Conservation (phyloP, 2,329 filamentous ascomycete species). For the Scortechinia acanthostroma region DNA sequence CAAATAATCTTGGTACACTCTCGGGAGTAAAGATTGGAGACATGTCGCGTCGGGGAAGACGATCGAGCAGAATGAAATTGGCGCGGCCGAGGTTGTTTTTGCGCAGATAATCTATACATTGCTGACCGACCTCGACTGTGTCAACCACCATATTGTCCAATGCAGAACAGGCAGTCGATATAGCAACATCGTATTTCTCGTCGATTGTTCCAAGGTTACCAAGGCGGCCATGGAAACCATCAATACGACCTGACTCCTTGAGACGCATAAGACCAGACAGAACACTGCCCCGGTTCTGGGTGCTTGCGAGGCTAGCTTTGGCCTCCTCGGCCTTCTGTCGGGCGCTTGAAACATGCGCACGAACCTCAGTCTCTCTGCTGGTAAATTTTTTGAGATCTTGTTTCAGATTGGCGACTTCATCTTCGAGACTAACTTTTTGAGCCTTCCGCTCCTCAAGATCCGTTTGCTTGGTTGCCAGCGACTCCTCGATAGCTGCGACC, state of each 20-base stretch:
- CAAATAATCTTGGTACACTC: constrained; percentile 84
- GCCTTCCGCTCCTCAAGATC: constrained; percentile 73
- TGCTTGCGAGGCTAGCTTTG: constrained; percentile 79
- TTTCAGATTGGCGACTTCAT: constrained; percentile 67
- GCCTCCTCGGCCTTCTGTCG: constrained; percentile 95
- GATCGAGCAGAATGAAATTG: constrained; percentile 93
- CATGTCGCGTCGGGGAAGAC: constrained; percentile 72
- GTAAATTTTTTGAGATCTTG: constrained; percentile 67
- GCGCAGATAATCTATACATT: constrained; percentile 93
- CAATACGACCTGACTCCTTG: constrained; percentile 91
- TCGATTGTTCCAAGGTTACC: constrained; percentile 93
- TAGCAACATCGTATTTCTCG: constrained; percentile 90
- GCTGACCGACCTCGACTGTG: constrained; percentile 88
- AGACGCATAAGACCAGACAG: constrained; percentile 86
- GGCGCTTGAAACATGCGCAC: constrained; percentile 78
- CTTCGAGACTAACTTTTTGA: constrained; percentile 66
- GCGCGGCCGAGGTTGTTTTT: constrained; percentile 96
- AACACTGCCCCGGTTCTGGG: constrained; percentile 88
- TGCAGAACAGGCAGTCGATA: constrained; percentile 86
- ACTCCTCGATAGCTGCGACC: constrained; percentile 65
- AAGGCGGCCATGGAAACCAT: constrained; percentile 90
- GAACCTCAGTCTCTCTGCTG: constrained; percentile 73
- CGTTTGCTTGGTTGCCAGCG: constrained; percentile 60
- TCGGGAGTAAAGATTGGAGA: constrained; percentile 81
- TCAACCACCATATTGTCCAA: constrained; percentile 97